Conservation (phyloP, 2,329 filamentous ascomycete genomes). For the Colletotrichum lentis region DNA sequence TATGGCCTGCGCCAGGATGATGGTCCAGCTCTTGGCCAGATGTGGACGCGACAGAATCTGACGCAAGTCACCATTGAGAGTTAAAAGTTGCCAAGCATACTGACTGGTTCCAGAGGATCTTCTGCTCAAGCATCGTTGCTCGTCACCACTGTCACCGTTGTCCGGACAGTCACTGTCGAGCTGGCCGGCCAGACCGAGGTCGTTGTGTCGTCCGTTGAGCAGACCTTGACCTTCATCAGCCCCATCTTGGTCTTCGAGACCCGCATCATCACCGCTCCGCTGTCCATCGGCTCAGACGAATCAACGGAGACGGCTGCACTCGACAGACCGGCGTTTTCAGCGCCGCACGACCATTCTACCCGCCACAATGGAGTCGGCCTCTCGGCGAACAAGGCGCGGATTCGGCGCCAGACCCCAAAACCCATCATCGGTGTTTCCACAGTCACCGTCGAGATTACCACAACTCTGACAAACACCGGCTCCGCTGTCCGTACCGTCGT, state of each 20-base stretch:
- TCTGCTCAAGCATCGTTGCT: not conserved
- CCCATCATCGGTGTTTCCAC: not conserved
- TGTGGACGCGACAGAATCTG: constrained; percentile 11
- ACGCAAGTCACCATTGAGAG: not conserved
- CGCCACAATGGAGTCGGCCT: not conserved
- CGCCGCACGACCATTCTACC: not conserved
- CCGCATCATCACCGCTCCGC: constrained; percentile 40
- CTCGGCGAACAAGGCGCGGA: not conserved
- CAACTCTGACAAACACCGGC: constrained; percentile 27
- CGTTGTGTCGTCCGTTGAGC: constrained; percentile 38
- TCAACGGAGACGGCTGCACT: not conserved
- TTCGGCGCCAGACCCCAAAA: not conserved
- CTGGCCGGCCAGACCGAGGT: constrained; percentile 36
- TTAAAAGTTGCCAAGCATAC: not conserved
- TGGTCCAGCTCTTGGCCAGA: not conserved
- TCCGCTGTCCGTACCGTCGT: constrained; percentile 28
- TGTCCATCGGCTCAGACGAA: constrained; percentile 25
- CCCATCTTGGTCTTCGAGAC: constrained; percentile 42
- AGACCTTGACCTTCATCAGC: constrained; percentile 43
- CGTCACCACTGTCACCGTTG: constrained; percentile 28
- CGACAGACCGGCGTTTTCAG: not conserved
- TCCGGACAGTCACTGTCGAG: constrained; percentile 39
- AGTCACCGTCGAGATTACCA: constrained; percentile 28
- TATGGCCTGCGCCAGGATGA: not conserved
- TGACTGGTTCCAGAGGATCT: not conserved